Base-by-base conservation (phyloP, 129 eudicot genomes). In the Lactuca saligna region DNA sequence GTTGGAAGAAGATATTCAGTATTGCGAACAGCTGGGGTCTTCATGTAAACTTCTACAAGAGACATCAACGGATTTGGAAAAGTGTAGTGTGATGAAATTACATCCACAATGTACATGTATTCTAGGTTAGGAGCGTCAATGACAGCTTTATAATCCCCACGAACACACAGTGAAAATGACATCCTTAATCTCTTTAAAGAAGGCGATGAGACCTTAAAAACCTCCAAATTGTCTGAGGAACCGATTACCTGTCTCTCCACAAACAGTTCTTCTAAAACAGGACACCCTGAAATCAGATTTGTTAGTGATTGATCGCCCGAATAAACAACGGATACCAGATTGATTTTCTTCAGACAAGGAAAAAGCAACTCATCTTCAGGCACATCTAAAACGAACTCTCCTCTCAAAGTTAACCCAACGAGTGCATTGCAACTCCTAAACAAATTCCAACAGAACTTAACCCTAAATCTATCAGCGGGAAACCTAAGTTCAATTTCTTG, bases 241-340 rank as follows among this genome's bases (percentile, higher is more conserved):
- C 38, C 41, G 29, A 31, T 33, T 3, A 66, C 4, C 15, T 68
- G 69, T 60, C 74, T 67, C 69, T 75, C 80, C 69, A 75, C 63
- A 68, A 34, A 53, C 49, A 76, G 16, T 29, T 69, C 75, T 61
- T 76, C 70, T 3, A 76, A 17, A 15, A 25, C 64, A 5, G 80
- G 75, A 61, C 75, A 76, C 9, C 80, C 80, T 0, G 80, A 38
- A 4, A 76, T 15, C 64, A 76, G 17, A 69, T 76, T 76, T 34
- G 5, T 17, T n/a, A 61, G n/a, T 35, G 57, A 37, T 4, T 67
- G 37, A 51, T 68, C 63, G 0, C 65, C 35, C 6, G 17, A 5
- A 54, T 75, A 68, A 5, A 38, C 5, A 32, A 53, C 41, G 0
- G 57, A 49, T 8, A 68, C n/a, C 61, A 68, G 63, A 29, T 50